phyloP scores from a whole-genome alignment of 352 stramenopile genomes.

The Phytophthora idaei region DNA sequence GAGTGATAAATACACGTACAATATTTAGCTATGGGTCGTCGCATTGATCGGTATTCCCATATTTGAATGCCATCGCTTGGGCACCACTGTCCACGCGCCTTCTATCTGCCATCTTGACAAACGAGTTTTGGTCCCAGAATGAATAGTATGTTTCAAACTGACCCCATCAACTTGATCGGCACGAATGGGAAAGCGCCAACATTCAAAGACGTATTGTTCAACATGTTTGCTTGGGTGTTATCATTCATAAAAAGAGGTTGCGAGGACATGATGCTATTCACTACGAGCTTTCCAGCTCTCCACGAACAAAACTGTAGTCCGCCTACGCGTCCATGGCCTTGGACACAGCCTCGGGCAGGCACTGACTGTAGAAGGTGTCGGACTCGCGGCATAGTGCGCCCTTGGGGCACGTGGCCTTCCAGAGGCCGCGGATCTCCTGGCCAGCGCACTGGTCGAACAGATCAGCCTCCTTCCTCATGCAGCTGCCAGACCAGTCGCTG shows the following conservation, averaged over 20 bases:
- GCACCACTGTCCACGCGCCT: too few species aligned
- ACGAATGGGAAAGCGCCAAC: too few species aligned
- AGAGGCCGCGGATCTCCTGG: slow-evolving; percentile 29
- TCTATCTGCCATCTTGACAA: too few species aligned
- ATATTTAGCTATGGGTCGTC: too few species aligned
- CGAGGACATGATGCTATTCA: not conserved
- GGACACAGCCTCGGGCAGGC: slow-evolving; percentile 25
- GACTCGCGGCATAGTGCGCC: slow-evolving; percentile 24
- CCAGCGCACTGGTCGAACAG: slow-evolving; percentile 37
- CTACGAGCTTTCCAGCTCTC: not conserved
- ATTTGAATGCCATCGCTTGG: too few species aligned
- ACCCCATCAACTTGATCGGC: too few species aligned
- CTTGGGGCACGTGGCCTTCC: slow-evolving; percentile 39
- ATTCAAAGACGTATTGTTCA: not conserved
- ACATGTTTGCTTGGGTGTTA: too few species aligned
- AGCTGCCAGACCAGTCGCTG: slow-evolving; percentile 33
- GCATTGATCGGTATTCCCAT: too few species aligned
- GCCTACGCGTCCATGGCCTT: slow-evolving; percentile 30
- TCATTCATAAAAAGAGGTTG: too few species aligned
- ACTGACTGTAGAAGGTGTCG: slow-evolving; percentile 43
- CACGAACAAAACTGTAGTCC: not conserved
- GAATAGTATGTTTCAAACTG: too few species aligned
- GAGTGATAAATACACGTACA: too few species aligned
- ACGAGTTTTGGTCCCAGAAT: too few species aligned
- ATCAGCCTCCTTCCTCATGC: slow-evolving; percentile 35